phyloP scores from a whole-genome alignment of 2,329 filamentous ascomycete genomes.

The Xylariaceae sp. region DNA sequence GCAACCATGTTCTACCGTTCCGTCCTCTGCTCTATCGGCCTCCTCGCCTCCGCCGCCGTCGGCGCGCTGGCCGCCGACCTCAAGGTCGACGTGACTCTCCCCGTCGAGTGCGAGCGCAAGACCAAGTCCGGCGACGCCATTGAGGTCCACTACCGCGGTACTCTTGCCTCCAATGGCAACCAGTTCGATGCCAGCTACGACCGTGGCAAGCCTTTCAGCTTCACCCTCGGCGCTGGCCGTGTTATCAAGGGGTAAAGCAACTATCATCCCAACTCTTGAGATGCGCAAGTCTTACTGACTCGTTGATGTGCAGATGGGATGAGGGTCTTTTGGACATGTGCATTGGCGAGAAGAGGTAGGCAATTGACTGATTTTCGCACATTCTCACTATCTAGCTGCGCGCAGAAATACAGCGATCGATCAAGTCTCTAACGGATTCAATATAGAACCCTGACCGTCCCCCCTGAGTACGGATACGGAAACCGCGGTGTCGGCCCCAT shows the following conservation, averaged over 20 bases:
- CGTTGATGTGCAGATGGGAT: constrained; percentile 62
- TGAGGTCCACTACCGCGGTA: constrained; percentile 84
- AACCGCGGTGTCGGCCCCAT: constrained; percentile 72
- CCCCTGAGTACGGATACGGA: constrained; percentile 82
- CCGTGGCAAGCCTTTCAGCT: constrained; percentile 67
- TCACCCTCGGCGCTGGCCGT: constrained; percentile 71
- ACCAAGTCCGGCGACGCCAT: constrained; percentile 71
- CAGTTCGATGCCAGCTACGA: constrained; percentile 86
- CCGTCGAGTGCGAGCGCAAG: constrained; percentile 75
- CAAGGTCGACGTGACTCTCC: constrained; percentile 69
- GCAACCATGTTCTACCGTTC: constrained; percentile 42
- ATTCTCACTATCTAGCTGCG: too few relatives aligned
- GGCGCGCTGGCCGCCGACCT: constrained; percentile 55
- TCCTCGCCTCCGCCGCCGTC: constrained; percentile 47
- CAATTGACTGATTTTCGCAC: not conserved
- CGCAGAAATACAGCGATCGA: too few relatives aligned
- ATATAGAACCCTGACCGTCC: constrained; percentile 72
- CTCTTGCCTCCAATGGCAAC: constrained; percentile 64
- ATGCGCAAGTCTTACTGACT: constrained; percentile 1
- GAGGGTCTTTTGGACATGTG: constrained; percentile 89
- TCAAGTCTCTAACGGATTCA: constrained; percentile 22
- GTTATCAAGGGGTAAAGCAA: constrained; percentile 74
- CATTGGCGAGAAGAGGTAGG: constrained; percentile 77
- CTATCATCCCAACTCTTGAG: not conserved
- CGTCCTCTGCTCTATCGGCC: constrained; percentile 43